phyloP scores from a whole-genome alignment of 2,329 filamentous ascomycete genomes.

The Monilinia vaccinii-corymbosi region DNA sequence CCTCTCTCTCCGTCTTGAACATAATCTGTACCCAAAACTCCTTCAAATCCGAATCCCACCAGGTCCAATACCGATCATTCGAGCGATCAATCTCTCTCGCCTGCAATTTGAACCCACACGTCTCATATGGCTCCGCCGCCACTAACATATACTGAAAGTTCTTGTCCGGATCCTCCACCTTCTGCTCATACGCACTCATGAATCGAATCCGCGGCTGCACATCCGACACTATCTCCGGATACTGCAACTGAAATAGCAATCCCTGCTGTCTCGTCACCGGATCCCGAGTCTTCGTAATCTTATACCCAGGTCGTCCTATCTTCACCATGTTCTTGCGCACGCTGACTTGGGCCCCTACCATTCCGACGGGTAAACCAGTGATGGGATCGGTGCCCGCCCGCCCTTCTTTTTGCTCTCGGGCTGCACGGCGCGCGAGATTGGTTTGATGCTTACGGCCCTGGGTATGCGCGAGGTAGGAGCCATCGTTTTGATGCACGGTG shows the following conservation, averaged over 20 bases:
- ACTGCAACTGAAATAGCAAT: constrained; percentile 91
- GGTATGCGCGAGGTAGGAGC: constrained; percentile 95
- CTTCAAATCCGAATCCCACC: constrained; percentile 92
- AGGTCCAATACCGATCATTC: constrained; percentile 82
- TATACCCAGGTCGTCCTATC: constrained; percentile 93
- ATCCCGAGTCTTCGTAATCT: constrained; percentile 93
- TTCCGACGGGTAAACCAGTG: constrained; percentile 62
- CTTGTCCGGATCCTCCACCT: constrained; percentile 88
- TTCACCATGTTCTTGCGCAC: constrained; percentile 81
- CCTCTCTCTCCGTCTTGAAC: constrained; percentile 97
- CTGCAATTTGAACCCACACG: constrained; percentile 91
- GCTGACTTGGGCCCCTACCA: constrained; percentile 53
- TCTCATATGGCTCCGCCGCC: constrained; percentile 96
- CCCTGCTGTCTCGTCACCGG: constrained; percentile 82
- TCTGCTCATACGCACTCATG: constrained; percentile 97
- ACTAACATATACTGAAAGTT: constrained; percentile 91
- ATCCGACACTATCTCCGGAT: constrained; percentile 75
- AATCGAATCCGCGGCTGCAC: constrained; percentile 79
- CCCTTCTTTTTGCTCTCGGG: constrained; percentile 89
- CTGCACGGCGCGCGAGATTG: constrained; percentile 88
- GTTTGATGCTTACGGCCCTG: constrained; percentile 99
- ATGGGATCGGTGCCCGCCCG: constrained; percentile 56
- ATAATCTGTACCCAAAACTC: constrained; percentile 97
- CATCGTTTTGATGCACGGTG: constrained; percentile 98
- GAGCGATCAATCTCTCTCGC: constrained; percentile 84